These are phyloP conservation scores for Neospermospora avenae DNA, from an alignment of 2,329 filamentous ascomycete genomes.

Conservation along the genomic window DNA sequence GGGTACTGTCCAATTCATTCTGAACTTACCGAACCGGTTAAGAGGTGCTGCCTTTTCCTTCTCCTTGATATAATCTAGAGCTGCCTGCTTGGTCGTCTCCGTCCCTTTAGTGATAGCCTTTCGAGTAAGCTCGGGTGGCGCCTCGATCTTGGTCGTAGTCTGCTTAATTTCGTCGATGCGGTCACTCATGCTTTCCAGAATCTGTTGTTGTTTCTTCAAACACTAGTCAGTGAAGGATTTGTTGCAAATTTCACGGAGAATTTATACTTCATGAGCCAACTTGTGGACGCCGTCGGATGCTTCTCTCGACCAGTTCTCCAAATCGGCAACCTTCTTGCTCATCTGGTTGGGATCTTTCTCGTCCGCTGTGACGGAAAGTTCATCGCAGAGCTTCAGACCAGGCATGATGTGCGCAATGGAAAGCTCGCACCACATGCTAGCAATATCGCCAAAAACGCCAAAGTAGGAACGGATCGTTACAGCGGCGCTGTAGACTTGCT, in stretches of 20 bases:
- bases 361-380: neutral
- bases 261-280: neutral
- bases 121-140: neutral
- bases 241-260: neutral
- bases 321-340: neutral
- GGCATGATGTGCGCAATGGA: neutral
- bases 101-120: neutral
- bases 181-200: neutral
- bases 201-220: neutral
- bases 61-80: neutral
- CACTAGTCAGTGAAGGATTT: neutral
- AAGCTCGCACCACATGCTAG: neutral
- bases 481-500: neutral
- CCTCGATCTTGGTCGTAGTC: neutral
- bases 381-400: neutral
- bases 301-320: neutral
- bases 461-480: neutral
- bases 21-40: neutral
- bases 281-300: neutral
- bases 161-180: neutral
- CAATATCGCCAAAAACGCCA: neutral
- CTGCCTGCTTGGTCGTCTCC: neutral
- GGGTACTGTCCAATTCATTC: neutral
- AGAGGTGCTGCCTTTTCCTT: neutral
- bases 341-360: neutral